Evolutionary conservation across 164 flowering plant genomes (phyloP), one percentile per base, ranked within the genome.

Genomic region (Dillenia turbinata): DNA sequence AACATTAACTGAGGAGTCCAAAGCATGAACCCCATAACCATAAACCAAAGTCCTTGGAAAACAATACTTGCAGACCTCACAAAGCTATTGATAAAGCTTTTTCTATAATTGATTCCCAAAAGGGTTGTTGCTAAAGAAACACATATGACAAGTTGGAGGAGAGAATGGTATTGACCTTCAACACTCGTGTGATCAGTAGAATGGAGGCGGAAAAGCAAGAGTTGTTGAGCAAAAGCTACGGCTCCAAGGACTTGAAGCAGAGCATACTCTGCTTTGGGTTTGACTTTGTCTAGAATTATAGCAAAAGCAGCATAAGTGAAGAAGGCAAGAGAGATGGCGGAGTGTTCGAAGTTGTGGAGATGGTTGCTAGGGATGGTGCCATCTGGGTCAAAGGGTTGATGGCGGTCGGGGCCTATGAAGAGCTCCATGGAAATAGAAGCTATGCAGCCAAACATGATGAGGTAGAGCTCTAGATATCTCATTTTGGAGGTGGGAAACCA

Each of bases 331-430:
- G 89, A 81, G 24, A 87, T 84, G 57, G 74, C 63, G 5, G 89
- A 64, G 75, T 87, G 92, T 48, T 87, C 92, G 46, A 87, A 77
- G 74, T 83, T 84, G 65, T 73, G 87, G 62, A 87, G 87, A 54
- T 83, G 89, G 78, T 83, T 72, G 12, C 86, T 73, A 1, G 92
- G 89, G 48, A 87, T 87, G 74, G 85, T 81, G 12, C 84, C 79
- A 52, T 87, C 92, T 0, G 65, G 12, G 73, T 83, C 89, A 9
- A 87, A 56, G 1, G 89, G 92, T 8, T 79, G 86, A 83, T 84
- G 89, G 0, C 61, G 57, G 7, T 45, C 52, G 1, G 87, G 89
- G 24, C 86, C 80, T 45, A 84, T 71, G 62, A 84, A 79, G 60
- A 87, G 86, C 69, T 87, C 92, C 83, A 81, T 79, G 68, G 85